Base-by-base conservation (phyloP, 106 monocot genomes). In the Dendrobium catenatum region DNA sequence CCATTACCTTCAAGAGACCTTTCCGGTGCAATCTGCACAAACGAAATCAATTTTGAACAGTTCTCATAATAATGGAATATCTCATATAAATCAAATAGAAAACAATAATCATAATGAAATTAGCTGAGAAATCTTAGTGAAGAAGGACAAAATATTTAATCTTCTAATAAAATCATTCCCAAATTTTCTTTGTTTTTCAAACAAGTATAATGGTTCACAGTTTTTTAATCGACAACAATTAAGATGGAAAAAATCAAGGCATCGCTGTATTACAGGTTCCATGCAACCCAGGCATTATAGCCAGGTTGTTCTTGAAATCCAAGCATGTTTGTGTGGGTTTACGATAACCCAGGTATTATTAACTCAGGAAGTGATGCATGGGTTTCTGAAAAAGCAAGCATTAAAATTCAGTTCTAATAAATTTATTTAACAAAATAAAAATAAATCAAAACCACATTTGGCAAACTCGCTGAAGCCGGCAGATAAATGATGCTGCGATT, bases 21-120 rank as follows among this genome's bases (percentile, higher is more conserved):
- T 24, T 67, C 56, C 73, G 24, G 11, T 33, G 78, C 20, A 19
- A 74, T 42, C 85, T 85, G 85, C 85, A 42, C 19, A 42, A 44
- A 74, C 4, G 9, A 74, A 74, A 15, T 11, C 16, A 37, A 70
- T 70, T 33, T n/a, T 61, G 6, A 61, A 2, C 13, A 15, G 51
- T 51, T 13, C 15, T 51, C 15, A 51, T 51, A 51, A 51, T 51
- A 16, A 51, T 51, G 51, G 51, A 10, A 51, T 13, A 15, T 51
- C 51, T 51, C 51, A 51, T 13, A 51, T 51, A 0, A 10, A 51
- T 51, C 51, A 10, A 13, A 51, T 51, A 51, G 13, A 51, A 13
- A 51, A 51, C 51, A 51, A 51, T 51, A 51, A 51, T 13, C 3
- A 13, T 51, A 51, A 1, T 51, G 51, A 51, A 51, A 11, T 15